Conservation (phyloP, 169 alveolate species). For the Plasmodium knowlesi region DNA sequence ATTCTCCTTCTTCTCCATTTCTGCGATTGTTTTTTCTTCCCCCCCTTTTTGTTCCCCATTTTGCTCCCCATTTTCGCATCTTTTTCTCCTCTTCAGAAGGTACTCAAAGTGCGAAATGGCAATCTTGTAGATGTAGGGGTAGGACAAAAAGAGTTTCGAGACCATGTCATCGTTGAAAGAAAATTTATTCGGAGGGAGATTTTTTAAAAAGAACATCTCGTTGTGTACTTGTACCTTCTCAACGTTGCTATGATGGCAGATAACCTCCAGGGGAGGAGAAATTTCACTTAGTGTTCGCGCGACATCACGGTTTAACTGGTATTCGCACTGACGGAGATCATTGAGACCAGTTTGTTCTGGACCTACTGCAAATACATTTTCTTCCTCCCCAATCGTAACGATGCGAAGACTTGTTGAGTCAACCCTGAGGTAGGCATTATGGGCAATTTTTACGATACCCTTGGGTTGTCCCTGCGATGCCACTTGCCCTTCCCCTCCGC, state of each 20-base stretch:
- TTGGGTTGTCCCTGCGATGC: background rate
- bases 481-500: background rate
- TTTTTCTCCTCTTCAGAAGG: slow-evolving; percentile 18
- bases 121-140: slow-evolving; percentile 26
- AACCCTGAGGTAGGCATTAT: slow-evolving; percentile 23
- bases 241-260: background rate
- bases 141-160: background rate
- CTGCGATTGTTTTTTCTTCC: background rate
- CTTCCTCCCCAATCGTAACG: background rate
- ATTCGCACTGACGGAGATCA: background rate
- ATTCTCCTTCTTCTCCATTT: background rate
- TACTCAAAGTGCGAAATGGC: slow-evolving; percentile 22
- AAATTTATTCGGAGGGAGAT: background rate
- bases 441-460: slow-evolving; percentile 10
- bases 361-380: background rate
- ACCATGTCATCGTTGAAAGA: slow-evolving; percentile 22
- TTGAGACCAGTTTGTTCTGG: background rate
- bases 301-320: background rate
- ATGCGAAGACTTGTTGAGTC: background rate
- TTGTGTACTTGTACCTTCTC: background rate
- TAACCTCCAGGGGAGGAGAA: background rate
- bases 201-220: background rate
- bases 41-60: background rate
- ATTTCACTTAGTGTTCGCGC: background rate
- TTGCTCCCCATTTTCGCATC: background rate